These are phyloP conservation scores for Trametes villosa DNA, from an alignment of 768 basidiomycete species.

Conservation along the genomic window DNA sequence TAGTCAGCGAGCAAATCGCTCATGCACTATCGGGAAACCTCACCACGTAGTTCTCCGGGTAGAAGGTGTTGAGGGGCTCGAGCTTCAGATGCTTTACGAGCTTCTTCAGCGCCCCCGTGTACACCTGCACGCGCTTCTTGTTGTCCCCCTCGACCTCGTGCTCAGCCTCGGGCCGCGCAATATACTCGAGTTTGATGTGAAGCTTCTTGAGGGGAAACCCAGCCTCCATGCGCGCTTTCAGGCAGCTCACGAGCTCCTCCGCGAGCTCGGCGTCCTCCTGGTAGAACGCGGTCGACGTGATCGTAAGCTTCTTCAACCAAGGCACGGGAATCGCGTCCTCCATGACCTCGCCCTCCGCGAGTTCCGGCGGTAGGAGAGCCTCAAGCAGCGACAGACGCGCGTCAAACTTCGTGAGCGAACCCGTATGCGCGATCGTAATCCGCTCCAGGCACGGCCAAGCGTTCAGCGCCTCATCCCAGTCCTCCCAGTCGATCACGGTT, in stretches of 20 bases:
- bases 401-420: neutral
- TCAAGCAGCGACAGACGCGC: neutral
- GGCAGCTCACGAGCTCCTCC: neutral
- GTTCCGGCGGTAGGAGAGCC: neutral
- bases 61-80: neutral
- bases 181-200: neutral
- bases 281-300: neutral
- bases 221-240: neutral
- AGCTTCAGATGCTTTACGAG: neutral
- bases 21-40: neutral
- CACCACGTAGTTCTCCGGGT: neutral
- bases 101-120: neutral
- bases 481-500: neutral
- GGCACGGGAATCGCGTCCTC: neutral
- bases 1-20: too few species aligned
- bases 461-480: neutral
- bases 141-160: neutral
- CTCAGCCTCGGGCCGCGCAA: neutral
- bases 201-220: neutral
- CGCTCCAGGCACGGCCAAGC: neutral
- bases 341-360: too few species aligned
- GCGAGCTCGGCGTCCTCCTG: neutral
- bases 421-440: neutral
- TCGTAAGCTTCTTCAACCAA: neutral
- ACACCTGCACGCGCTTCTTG: neutral